Percentiles rank a stretch among this genome's conserved stretches.
Evolutionary conservation across 148 eudicot species (phyloP).

Genomic region (Silene uniflora): DNA sequence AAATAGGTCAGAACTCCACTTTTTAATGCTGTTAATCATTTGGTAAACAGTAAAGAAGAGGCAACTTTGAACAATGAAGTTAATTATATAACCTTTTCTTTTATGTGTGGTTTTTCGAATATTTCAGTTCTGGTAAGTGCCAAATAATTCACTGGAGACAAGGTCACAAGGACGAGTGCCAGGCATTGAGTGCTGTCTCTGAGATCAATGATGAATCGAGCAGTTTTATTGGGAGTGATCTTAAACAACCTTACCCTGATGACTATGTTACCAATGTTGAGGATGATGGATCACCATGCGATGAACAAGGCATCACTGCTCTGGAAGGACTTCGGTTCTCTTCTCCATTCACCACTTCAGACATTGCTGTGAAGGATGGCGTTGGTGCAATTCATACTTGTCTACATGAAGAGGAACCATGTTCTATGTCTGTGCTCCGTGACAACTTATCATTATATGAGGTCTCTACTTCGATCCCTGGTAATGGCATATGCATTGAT

Average conservation of each 20-base stretch:
- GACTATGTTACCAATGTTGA: constrained; percentile 18
- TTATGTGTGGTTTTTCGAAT: not conserved
- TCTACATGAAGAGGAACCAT: constrained; percentile 21
- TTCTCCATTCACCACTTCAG: constrained; percentile 17
- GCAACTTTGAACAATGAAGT: not conserved
- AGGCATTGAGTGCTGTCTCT: constrained; percentile 26
- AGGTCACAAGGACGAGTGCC: constrained; percentile 84
- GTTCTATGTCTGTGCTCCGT: constrained; percentile 9
- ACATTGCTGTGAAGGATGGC: constrained; percentile 27
- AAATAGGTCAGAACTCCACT: not conserved
- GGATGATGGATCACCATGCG: constrained; percentile 25
- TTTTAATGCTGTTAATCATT: not conserved
- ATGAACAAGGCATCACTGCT: constrained; percentile 22
- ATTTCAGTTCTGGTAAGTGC: constrained; percentile 87
- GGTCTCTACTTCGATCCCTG: constrained; percentile 13
- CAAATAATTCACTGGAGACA: constrained; percentile 90
- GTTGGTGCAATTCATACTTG: constrained; percentile 17
- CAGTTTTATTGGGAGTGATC: constrained; percentile 25
- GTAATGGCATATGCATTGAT: constrained; percentile 21
- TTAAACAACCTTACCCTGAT: constrained; percentile 28
- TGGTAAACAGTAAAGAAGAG: not conserved
- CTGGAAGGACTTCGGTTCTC: constrained; percentile 22
- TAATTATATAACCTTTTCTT: not conserved
- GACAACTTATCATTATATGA: constrained; percentile 18
- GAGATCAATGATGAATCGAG: constrained; percentile 28